Evolutionary conservation across 73 alveolate genomes (phyloP), one percentile per base, ranked within the genome.

Genomic region (Breviolum minutum): DNA sequence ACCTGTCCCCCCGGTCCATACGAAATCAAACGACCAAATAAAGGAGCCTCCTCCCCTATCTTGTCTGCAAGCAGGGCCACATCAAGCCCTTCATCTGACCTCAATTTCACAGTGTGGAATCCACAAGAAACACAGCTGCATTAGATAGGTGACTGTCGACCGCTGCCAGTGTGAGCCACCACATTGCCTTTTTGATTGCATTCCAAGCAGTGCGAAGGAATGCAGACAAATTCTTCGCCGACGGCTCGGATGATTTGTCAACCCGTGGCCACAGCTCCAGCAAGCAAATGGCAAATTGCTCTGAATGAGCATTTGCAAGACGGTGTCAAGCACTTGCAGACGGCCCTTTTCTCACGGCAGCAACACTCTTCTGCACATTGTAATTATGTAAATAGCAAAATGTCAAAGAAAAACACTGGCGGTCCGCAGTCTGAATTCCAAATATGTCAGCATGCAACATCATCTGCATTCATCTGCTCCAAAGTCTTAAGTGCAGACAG

Each of bases 31-130:
- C 54, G 54, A 40, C 54, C 54, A 40, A 40, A 3, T 40, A 40
- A 40, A 40, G 54, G 14, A 14, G 88, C 88, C 88, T 80, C 68
- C 88, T 80, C 54, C 24, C 30, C 88, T 40, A 80, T 80, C 54
- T 66, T 80, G 12, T 29, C 32, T 29, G 68, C 88, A 80, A 80
- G 88, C 68, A 40, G 68, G 17, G 69, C 88, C 32, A 48, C 88
- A 80, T 48, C 88, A 80, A 32, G 22, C 24, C 85, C 30, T 22
- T 76, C 85, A 76, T 27, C 85, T 27, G 85, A 76, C 85, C 85
- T 76, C 26, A 3, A 40, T 40, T 40, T 40, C 54, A 40, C 54
- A 0, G 54, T 40, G 54, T 40, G 54, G 54, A 40, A 40, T 40
- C 54, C 54, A 40, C 5, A 40, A 40, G 54, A 40, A 40, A 40